phyloP scores from a whole-genome alignment of 2,329 filamentous ascomycete genomes.

The Thermomyces lanuginosus region DNA sequence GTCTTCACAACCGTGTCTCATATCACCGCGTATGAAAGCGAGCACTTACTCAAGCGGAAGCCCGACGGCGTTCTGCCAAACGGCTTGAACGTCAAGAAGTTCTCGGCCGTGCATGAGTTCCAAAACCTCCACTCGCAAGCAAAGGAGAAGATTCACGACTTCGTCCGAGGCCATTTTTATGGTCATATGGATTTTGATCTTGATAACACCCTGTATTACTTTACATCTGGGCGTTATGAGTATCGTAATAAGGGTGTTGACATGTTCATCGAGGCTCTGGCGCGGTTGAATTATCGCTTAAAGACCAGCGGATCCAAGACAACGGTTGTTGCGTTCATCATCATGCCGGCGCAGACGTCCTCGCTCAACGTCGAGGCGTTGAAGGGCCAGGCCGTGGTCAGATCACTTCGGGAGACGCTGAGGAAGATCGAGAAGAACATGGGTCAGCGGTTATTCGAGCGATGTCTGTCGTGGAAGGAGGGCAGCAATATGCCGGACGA shows the following conservation, averaged over 20 bases:
- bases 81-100: slow-evolving; percentile 95
- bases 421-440: slow-evolving; percentile 86
- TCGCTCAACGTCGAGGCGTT: slow-evolving; percentile 90
- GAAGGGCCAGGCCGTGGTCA: slow-evolving; percentile 93
- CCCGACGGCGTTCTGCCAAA: slow-evolving; percentile 94
- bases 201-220: slow-evolving; percentile 94
- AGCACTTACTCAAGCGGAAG: slow-evolving; percentile 93
- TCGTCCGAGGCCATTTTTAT: slow-evolving; percentile 95
- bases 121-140: slow-evolving; percentile 93
- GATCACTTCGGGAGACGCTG: slow-evolving; percentile 83
- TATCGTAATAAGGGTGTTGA: slow-evolving; percentile 98
- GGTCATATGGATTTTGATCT: slow-evolving; percentile 95
- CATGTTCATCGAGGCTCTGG: slow-evolving; percentile 97
- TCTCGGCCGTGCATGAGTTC: slow-evolving; percentile 96
- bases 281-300: slow-evolving; percentile 82
- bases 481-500: slow-evolving; percentile 87
- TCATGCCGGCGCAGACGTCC: slow-evolving; percentile 93
- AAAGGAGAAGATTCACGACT: slow-evolving; percentile 97
- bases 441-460: slow-evolving; percentile 84
- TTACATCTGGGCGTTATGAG: slow-evolving; percentile 92
- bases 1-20: slow-evolving; percentile 98
- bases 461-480: slow-evolving; percentile 88
- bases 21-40: slow-evolving; percentile 95
- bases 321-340: slow-evolving; percentile 93
- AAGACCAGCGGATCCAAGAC: slow-evolving; percentile 74